These are phyloP conservation scores for Moricandia arvensis DNA, from an alignment of 345 rosid genomes.

Conservation along the genomic window DNA sequence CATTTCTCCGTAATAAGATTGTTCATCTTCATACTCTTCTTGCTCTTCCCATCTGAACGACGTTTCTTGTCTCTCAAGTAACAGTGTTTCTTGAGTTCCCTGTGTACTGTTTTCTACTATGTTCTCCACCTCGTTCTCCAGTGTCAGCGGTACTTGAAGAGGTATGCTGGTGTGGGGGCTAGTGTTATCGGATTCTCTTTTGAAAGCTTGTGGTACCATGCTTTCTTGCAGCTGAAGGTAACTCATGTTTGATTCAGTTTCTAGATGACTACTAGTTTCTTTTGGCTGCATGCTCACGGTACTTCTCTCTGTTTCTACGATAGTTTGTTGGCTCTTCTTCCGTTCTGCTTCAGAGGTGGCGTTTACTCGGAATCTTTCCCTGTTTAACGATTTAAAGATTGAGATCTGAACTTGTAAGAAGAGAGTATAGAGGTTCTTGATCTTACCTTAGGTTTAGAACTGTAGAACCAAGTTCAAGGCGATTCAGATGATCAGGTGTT, in stretches of 20 bases:
- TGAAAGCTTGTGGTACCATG: conserved; percentile 25
- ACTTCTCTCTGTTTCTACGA: not conserved
- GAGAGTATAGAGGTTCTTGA: conserved; percentile 6
- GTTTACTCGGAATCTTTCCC: conserved; percentile 11
- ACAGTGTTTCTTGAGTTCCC: not conserved
- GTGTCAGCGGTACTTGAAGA: not conserved
- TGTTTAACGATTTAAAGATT: not conserved
- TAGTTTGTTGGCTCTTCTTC: not conserved
- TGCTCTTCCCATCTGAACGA: conserved; percentile 36
- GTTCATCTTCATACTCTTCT: conserved; percentile 37
- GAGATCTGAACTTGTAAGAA: not conserved
- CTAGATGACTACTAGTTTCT: not conserved
- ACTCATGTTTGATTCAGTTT: conserved; percentile 10
- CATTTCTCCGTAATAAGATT: conserved; percentile 30
- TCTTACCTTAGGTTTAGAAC: conserved; percentile 39
- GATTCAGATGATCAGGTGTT: conserved; percentile 15
- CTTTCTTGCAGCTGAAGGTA: conserved; percentile 22
- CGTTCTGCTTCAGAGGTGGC: conserved; percentile 3
- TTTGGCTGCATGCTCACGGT: not conserved
- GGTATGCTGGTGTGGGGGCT: not conserved
- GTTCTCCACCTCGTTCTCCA: not conserved
- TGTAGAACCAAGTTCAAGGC: conserved; percentile 36
- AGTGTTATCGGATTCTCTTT: not conserved
- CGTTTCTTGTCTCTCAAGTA: conserved; percentile 22
- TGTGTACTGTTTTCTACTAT: not conserved